Evolutionary conservation across 257 asterid species (phyloP).

Genomic region (Nicotiana paniculata): DNA sequence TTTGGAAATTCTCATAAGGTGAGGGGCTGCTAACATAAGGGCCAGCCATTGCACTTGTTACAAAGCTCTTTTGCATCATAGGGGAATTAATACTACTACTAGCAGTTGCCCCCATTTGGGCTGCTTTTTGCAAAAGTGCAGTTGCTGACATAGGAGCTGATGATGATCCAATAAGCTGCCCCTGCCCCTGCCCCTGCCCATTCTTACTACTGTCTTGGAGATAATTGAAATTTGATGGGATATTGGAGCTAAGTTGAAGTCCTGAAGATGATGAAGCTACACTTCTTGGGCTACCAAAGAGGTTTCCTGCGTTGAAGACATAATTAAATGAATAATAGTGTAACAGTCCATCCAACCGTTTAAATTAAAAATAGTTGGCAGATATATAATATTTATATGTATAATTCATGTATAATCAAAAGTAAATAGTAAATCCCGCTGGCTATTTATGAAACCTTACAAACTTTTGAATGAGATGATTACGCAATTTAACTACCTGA

Average conservation of each 20-base stretch:
- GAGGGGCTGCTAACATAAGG: conserved; percentile 13
- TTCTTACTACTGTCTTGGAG: conserved; percentile 38
- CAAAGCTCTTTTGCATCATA: conserved; percentile 74
- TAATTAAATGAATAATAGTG: background rate
- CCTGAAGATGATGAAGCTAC: conserved; percentile 58
- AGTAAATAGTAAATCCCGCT: too few relatives aligned
- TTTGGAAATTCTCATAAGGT: conserved; percentile 34
- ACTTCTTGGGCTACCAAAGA: conserved; percentile 55
- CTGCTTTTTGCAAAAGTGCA: conserved; percentile 73
- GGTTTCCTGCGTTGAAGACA: conserved; percentile 19
- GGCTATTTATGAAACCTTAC: too few relatives aligned
- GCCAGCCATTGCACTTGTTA: conserved; percentile 46
- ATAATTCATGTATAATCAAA: too few relatives aligned
- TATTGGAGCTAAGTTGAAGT: conserved; percentile 68
- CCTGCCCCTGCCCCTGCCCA: background rate
- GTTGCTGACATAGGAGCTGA: conserved; percentile 79
- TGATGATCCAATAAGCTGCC: conserved; percentile 36
- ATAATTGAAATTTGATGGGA: conserved; percentile 38
- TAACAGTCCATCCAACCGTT: too few relatives aligned
- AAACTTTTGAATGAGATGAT: background rate
- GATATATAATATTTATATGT: too few relatives aligned
- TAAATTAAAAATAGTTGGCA: too few relatives aligned
- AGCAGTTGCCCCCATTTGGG: conserved; percentile 80
- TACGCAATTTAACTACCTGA: conserved; percentile 11
- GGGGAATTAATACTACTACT: conserved; percentile 58